Evolutionary conservation across 2,329 filamentous ascomycete species (phyloP).

Genomic region (Arthrobotrys sinensis): DNA sequence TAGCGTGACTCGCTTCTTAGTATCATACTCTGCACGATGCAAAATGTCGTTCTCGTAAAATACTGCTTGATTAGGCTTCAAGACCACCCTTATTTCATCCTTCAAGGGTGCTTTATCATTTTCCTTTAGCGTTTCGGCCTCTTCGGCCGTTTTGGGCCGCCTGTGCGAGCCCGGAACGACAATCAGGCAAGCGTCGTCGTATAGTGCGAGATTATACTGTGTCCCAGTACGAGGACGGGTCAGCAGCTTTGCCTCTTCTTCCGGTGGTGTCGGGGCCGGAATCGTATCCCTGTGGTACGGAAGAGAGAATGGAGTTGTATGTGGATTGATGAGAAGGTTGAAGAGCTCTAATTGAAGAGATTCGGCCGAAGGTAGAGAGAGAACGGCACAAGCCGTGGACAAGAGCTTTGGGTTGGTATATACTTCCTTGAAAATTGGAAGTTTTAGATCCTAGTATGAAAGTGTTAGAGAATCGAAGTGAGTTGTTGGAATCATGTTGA

Average conservation of each 20-base stretch:
- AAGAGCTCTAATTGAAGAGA: constrained; percentile 60
- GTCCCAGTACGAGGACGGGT: constrained; percentile 55
- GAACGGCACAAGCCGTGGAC: constrained; percentile 48
- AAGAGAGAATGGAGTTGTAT: constrained; percentile 59
- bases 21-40: constrained; percentile 59
- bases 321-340: constrained; percentile 60
- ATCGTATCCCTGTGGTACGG: constrained; percentile 61
- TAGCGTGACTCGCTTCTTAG: constrained; percentile 51
- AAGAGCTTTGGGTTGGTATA: constrained; percentile 44
- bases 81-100: constrained; percentile 54
- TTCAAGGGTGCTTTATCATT: constrained; percentile 51
- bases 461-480: not conserved
- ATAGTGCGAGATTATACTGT: constrained; percentile 61
- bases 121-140: constrained; percentile 28
- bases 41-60: constrained; percentile 62
- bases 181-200: constrained; percentile 59
- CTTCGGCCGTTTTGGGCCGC: constrained; percentile 56
- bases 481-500: not conserved
- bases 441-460: constrained; percentile 40
- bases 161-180: constrained; percentile 62
- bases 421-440: constrained; percentile 56
- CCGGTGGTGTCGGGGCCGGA: constrained; percentile 42
- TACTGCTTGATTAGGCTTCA: constrained; percentile 60
- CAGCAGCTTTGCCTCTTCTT: constrained; percentile 51
- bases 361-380: constrained; percentile 32